Base-by-base conservation (phyloP, 2,329 filamentous ascomycete genomes). In the Aureobasidium subglaciale region DNA sequence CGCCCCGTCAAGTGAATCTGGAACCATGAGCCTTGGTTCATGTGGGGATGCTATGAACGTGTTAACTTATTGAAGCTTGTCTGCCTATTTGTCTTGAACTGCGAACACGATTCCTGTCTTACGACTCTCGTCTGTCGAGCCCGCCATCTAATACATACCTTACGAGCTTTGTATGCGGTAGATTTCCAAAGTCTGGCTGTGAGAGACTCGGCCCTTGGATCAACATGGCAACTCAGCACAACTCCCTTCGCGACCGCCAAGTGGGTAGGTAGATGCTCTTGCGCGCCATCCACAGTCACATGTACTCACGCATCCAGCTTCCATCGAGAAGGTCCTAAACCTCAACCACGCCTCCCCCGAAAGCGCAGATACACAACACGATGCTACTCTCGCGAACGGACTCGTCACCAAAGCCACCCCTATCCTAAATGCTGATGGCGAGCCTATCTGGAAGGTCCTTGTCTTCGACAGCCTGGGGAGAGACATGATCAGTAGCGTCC, bases 361-460 rank as follows among this genome's bases (percentile, higher is more conserved):
- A 58, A 64, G 72, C 53, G 65, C 79, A 57, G 79, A 80, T 62
- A 78, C 82, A 56, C 75, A 80, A 48, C 80, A 88, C 58, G 87
- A 90, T 57, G 70, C 78, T 35, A 75, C 81, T 42, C 76, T 81
- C 56, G 66, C 71, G 29, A 85, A 85, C 65, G 85, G 84, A 49
- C 72, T 86, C 9, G 75, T 86, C 55, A 79, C 85, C 55, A 82
- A 86, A 20, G 81, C 85, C 34, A 85, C 85, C n/a, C 86, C 89
- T 15, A 87, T 96, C 53, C 76, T 96, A 59, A 90, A 90, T 63
- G 80, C 88, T 43, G 86, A 95, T 64, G 90, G 91, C 60, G 89
- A 95, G 65, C 91, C 92, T 1, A 91, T 96, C 74, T 97, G 92
- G 92, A 97, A 97, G 71, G 88, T 97, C 6, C 77, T 99, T 52